A percentile compares a stretch with the other conserved stretches of the same genome.
These are phyloP conservation scores for Nemania serpens DNA, from an alignment of 2,329 filamentous ascomycete genomes.

Conservation along the genomic window DNA sequence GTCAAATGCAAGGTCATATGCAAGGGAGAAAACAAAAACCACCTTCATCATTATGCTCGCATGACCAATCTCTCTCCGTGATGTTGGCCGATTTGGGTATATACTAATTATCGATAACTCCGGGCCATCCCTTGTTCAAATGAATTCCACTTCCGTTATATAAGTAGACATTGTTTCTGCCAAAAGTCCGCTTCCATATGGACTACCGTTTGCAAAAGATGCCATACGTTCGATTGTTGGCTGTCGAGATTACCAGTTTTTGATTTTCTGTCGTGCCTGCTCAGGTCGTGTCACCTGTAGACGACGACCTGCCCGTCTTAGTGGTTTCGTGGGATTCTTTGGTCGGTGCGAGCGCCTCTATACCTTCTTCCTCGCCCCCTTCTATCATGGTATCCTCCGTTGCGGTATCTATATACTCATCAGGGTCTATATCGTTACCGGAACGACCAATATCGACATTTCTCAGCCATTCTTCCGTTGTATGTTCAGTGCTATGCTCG, in stretches of 20 bases:
- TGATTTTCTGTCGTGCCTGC: background rate
- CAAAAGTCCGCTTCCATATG: background rate
- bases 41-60: background rate
- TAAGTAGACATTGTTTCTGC: background rate
- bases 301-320: background rate
- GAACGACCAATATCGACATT: slow-evolving; percentile 24
- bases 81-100: slow-evolving; percentile 12
- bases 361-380: slow-evolving; percentile 9
- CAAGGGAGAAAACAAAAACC: background rate
- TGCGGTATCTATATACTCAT: slow-evolving; percentile 16
- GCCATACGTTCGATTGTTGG: background rate
- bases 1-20: no score
- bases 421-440: slow-evolving; percentile 15
- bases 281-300: background rate
- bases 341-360: background rate
- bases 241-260: background rate
- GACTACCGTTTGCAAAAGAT: background rate
- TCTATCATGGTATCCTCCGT: slow-evolving; percentile 25
- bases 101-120: background rate
- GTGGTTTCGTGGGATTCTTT: background rate
- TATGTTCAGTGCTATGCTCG: slow-evolving; percentile 8
- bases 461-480: slow-evolving; percentile 28
- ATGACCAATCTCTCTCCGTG: slow-evolving; percentile 1
- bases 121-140: background rate
- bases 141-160: slow-evolving; percentile 2